A percentile compares a stretch with the other conserved stretches of the same genome.
These are phyloP conservation scores for Fusarium subglutinans DNA, from an alignment of 2,329 filamentous ascomycete species.

Conservation along the genomic window DNA sequence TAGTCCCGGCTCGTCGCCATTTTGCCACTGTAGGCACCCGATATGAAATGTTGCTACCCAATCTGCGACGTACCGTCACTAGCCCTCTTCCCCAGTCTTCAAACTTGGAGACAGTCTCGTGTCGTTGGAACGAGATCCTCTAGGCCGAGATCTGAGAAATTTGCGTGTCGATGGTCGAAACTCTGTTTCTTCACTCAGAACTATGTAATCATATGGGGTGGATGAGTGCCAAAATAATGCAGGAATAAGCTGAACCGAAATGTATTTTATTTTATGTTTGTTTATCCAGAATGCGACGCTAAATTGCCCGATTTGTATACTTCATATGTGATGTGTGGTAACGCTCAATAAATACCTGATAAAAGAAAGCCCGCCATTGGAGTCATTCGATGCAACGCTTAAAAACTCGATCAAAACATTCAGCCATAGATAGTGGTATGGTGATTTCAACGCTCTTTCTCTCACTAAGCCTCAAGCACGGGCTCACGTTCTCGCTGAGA, in stretches of 20 bases:
- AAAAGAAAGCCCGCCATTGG: neutral
- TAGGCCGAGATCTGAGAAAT: neutral
- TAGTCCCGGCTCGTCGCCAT: conserved; percentile 7
- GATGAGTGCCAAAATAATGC: neutral
- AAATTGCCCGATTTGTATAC: conserved; percentile 22
- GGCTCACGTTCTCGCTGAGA: conserved; percentile 46
- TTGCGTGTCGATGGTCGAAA: neutral
- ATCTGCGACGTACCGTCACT: conserved; percentile 7
- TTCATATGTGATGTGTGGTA: conserved; percentile 18
- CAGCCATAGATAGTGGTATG: neutral
- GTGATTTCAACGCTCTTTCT: neutral
- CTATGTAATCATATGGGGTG: neutral
- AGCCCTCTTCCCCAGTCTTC: conserved; percentile 7
- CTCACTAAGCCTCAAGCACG: conserved; percentile 27
- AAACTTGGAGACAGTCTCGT: conserved; percentile 18
- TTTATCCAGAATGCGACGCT: conserved; percentile 28
- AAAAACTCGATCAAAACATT: neutral
- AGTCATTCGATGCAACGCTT: conserved; percentile 27
- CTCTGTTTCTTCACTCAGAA: neutral
- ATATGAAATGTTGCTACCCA: conserved; percentile 3
- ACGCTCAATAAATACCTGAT: conserved; percentile 11
- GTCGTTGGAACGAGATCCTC: conserved; percentile 7
- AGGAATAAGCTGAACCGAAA: neutral
- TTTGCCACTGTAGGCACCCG: conserved; percentile 28
- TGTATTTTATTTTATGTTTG: conserved; percentile 20